Conservation (phyloP, 2,329 filamentous ascomycete genomes). For the Claviceps sp. region DNA sequence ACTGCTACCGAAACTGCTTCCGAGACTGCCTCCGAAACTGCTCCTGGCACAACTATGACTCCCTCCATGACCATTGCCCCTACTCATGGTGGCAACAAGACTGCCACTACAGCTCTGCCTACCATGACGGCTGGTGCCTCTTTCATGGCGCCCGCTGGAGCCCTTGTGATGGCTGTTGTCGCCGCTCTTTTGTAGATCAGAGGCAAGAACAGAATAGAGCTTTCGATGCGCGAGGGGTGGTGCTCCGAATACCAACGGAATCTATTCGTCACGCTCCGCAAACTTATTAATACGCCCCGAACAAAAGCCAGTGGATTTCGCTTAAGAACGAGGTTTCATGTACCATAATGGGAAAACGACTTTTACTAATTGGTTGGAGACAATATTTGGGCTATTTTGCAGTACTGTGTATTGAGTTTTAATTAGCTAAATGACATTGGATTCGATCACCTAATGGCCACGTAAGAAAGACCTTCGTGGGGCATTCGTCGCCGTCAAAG, state of each 20-base stretch:
- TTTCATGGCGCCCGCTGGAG: slow-evolving; percentile 8
- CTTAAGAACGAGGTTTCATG: background rate
- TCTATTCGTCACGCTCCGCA: background rate
- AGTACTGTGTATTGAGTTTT: background rate
- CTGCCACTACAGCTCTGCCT: slow-evolving; percentile 1
- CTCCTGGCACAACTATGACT: slow-evolving; percentile 1
- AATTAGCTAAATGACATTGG: slow-evolving; percentile 1
- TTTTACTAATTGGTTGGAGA: background rate
- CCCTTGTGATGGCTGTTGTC: slow-evolving; percentile 8
- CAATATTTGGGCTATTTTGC: background rate
- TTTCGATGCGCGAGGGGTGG: background rate
- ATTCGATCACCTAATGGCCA: background rate
- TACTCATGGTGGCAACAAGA: slow-evolving; percentile 3
- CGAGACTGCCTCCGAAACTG: background rate
- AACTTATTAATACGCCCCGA: background rate
- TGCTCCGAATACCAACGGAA: background rate
- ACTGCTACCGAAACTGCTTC: slow-evolving; percentile 1
- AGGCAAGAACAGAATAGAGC: background rate
- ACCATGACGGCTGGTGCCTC: slow-evolving; percentile 8
- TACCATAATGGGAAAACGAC: slow-evolving; percentile 1
- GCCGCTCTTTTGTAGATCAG: slow-evolving; percentile 5
- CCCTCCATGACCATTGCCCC: slow-evolving; percentile 2
- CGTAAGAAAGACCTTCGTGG: background rate
- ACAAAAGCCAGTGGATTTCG: background rate
- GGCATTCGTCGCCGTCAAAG: too few species aligned